Conservation (phyloP, 2,329 filamentous ascomycete species). For the Aspergillus glaucus region DNA sequence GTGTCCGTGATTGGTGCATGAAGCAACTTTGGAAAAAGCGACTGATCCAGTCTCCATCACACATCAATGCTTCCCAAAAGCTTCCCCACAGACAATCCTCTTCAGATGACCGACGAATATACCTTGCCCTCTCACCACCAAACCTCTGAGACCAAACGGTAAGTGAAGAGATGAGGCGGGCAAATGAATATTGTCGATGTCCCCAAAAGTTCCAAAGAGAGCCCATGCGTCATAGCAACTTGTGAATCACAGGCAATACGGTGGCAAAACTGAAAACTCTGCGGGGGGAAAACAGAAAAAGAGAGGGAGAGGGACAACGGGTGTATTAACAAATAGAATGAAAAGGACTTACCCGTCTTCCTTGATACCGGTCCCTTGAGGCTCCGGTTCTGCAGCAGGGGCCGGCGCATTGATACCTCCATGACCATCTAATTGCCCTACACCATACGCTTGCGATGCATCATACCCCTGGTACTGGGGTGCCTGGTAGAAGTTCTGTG, state of each 20-base stretch:
- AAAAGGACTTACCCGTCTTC: slow-evolving; percentile 78
- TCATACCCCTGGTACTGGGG: slow-evolving; percentile 12
- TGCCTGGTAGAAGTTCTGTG: slow-evolving; percentile 16
- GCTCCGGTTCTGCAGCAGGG: slow-evolving; percentile 25
- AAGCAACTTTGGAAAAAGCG: slow-evolving; percentile 2
- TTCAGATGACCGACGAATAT: neutral
- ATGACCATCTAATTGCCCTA: slow-evolving; percentile 16
- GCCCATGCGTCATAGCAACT: neutral
- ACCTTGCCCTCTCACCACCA: slow-evolving; percentile 3
- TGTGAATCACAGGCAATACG: neutral
- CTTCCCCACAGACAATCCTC: slow-evolving; percentile 4
- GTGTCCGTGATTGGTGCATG: neutral
- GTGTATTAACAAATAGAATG: slow-evolving; percentile 1
- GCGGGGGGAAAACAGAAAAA: neutral
- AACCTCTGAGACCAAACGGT: neutral
- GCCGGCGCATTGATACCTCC: slow-evolving; percentile 9
- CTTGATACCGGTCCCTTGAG: slow-evolving; percentile 55
- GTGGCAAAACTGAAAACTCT: neutral
- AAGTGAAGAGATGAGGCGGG: neutral
- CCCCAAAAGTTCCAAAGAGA: neutral
- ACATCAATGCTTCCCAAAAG: neutral
- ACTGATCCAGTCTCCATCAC: neutral
- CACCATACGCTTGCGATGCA: slow-evolving; percentile 10
- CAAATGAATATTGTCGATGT: neutral
- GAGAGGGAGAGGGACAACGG: slow-evolving; percentile 4